These are phyloP conservation scores for Hericium erinaceus DNA, from an alignment of 768 basidiomycete species.

Conservation along the genomic window DNA sequence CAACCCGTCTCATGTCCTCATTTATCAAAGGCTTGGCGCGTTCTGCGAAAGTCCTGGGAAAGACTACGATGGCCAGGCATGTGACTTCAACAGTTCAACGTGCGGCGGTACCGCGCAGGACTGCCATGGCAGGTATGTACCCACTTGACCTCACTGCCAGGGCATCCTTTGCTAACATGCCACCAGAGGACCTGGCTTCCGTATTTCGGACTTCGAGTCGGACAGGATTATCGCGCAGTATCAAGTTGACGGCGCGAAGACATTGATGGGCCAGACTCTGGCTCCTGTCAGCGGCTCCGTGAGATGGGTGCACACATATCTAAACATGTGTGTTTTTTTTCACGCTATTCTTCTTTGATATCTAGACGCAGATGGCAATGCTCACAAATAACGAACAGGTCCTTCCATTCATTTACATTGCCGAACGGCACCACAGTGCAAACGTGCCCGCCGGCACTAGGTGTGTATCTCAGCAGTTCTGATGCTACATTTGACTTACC, in stretches of 20 bases:
- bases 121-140: slow-evolving; percentile 58
- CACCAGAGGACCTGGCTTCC: slow-evolving; percentile 66
- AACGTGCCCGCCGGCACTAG: slow-evolving; percentile 76
- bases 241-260: slow-evolving; percentile 62
- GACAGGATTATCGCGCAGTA: slow-evolving; percentile 61
- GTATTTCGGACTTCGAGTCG: slow-evolving; percentile 64
- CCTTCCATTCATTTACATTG: slow-evolving; percentile 52
- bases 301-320: slow-evolving; percentile 58
- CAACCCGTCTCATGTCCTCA: neutral
- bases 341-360: neutral
- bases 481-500: neutral
- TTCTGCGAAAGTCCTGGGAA: slow-evolving; percentile 74
- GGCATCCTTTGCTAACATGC: neutral
- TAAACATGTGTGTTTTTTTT: slow-evolving; percentile 51
- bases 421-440: slow-evolving; percentile 56
- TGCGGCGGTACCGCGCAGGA: slow-evolving; percentile 61
- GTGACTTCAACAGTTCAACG: slow-evolving; percentile 65
- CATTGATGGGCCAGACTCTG: slow-evolving; percentile 44
- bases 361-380: neutral
- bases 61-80: slow-evolving; percentile 53
- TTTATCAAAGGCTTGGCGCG: slow-evolving; percentile 43
- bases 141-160: neutral
- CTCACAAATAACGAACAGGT: slow-evolving; percentile 28
- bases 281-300: slow-evolving; percentile 48
- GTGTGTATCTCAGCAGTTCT: slow-evolving; percentile 27